Evolutionary conservation across 2,329 filamentous ascomycete species (phyloP), one percentile per base, ranked within the genome.

Genomic region (Chaetomium sp.): DNA sequence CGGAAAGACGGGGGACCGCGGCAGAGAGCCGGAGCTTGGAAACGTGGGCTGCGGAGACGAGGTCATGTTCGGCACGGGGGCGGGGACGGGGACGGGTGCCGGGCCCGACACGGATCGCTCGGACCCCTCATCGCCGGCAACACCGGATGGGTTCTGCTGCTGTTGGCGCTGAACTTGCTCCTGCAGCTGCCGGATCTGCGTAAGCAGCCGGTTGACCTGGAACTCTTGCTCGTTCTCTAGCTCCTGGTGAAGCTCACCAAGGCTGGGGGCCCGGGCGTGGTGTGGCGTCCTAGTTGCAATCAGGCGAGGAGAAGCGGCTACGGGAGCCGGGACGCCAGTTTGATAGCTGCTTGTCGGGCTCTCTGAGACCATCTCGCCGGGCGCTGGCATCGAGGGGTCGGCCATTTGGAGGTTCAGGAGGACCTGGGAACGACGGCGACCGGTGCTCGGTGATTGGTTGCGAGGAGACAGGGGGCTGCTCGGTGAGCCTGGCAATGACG

Each of bases 191-290:
- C 90, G 85, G 72, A 94, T 93, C 85, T 92, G 90, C 65, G 86
- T 85, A 53, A 94, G 81, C 2, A 94, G 83, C 12, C 91, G 87
- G 73, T 93, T 93, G 68, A 93, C 90, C 77, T 92, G 90, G 27
- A 87, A 88, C 73, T 93, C 90, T 74, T 92, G 90, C 77, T 93
- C 90, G 60, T 87, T 89, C 75, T 93, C 90, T 1, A 93, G 81
- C 76, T 92, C 89, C 74, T 93, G 90, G 70, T 93, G 90, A 50
- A 93, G 84, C 75, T 92, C 90, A 21, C 90, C 90, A 67, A 93
- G 76, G 73, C 90, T 92, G 2, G 89, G 89, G 0, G 88, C 79
- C 57, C 90, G 82, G 69, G 86, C 84, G 72, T 90, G 89, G 70
- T 86, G 83, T 19, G 87, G 84, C 69, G 87, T 85, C 38, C 77